Evolutionary conservation across 345 rosid genomes (phyloP).

Genomic region (Sisymbrium irio): DNA sequence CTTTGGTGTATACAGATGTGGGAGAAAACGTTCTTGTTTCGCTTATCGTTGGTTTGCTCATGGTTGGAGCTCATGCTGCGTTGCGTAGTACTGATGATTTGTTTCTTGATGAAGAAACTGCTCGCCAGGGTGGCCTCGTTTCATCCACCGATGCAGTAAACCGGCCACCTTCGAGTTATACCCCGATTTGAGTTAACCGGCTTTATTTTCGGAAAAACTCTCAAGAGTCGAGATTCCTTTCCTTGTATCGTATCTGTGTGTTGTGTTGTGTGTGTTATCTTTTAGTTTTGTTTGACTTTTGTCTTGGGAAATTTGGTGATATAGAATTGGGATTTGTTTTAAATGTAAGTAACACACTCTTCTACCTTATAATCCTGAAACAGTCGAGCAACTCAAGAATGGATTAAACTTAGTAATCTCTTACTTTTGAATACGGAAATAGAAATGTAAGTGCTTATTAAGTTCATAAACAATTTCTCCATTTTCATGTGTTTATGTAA

Average conservation of each 20-base stretch:
- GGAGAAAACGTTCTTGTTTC: slow-evolving; percentile 71
- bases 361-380: too few relatives aligned
- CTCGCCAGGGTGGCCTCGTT: slow-evolving; percentile 57
- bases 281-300: not conserved
- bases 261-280: not conserved
- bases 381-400: too few relatives aligned
- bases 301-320: not conserved
- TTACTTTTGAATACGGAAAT: too few relatives aligned
- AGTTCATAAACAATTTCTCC: too few relatives aligned
- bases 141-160: slow-evolving; percentile 61
- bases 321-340: not conserved
- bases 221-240: not conserved
- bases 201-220: not conserved
- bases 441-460: too few relatives aligned
- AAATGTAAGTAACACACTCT: too few relatives aligned
- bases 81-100: slow-evolving; percentile 64
- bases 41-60: slow-evolving; percentile 49
- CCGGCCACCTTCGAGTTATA: slow-evolving; percentile 48
- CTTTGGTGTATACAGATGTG: slow-evolving; percentile 71
- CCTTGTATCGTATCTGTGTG: not conserved
- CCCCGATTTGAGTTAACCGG: slow-evolving; percentile 44
- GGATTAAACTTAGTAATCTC: too few relatives aligned
- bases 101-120: slow-evolving; percentile 67
- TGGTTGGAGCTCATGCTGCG: slow-evolving; percentile 65
- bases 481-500: too few relatives aligned